Base-by-base conservation (phyloP, 257 asterid species). In the Salvia rosmarinus region DNA sequence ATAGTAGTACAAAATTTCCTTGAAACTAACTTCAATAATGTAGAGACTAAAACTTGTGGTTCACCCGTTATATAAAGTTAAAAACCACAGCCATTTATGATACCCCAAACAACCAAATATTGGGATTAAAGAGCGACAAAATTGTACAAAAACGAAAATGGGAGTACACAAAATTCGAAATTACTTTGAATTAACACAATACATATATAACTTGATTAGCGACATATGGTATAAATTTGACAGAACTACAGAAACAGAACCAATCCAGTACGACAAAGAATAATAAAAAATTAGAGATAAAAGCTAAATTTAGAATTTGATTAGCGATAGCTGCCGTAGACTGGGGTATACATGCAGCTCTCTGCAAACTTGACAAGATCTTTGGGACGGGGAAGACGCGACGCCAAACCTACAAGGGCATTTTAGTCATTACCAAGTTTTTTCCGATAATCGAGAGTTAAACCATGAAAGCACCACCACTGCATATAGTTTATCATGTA, bases 271-370 rank as follows among this genome's bases (percentile, higher is more conserved):
- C 12, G 28, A 37, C 13, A 2, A 34, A 35, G 37, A 60, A 14
- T 49, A 49, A 49, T 21, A 23, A 47, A 71, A 42, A 32, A 13
- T 12, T 66, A 19, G 72, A 11, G 28, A 56, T 23, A 28, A 47
- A 35, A 56, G 39, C 12, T 2, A 61, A 8, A 67, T 19, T 52
- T 11, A 2, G 39, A 32, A 50, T 51, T 49, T 16, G 30, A 57
- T 64, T 58, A 91, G 76, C 94, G 96, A 47, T 87, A 94, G 77
- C 44, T 73, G 81, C 89, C 87, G 70, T 94, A 94, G 68, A 84
- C 80, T 5, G 97, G 97, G 47, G 86, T 80, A 81, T 94, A 94
- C 99, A 94, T 91, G 89, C 95, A 94, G 78, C 99, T 85, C 89
- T 94, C 90, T 0, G 99, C 99, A 79, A 71, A 91, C 81, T 82